phyloP scores from a whole-genome alignment of 495 filamentous ascomycete genomes.

The Podospora sp. region DNA sequence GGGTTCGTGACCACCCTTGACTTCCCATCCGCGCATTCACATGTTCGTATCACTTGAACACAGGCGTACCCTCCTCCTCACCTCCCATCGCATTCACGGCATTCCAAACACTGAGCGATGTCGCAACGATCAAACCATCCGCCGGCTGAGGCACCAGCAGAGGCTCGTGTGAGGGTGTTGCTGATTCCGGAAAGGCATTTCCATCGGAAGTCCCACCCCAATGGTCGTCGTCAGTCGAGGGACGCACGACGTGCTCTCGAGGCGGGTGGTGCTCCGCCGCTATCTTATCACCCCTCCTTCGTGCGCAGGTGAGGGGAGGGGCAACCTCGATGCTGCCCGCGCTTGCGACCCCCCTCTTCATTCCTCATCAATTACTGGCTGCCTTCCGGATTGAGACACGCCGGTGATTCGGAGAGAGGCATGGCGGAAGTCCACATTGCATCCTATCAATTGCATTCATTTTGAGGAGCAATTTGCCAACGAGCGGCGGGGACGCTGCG shows the following conservation, averaged over 20 bases:
- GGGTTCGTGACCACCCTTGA: slow-evolving; percentile 2
- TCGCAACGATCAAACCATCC: not conserved
- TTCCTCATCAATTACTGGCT: slow-evolving; percentile 5
- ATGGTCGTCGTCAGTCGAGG: not conserved
- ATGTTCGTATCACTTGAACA: slow-evolving; percentile 12
- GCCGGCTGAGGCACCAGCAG: not conserved
- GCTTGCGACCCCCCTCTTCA: slow-evolving; percentile 11
- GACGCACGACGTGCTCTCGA: not conserved
- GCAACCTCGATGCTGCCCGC: slow-evolving; percentile 11
- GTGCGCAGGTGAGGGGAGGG: slow-evolving; percentile 20
- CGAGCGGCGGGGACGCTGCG: not conserved
- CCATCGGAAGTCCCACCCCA: not conserved
- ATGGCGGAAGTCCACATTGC: slow-evolving; percentile 2
- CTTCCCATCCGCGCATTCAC: slow-evolving; percentile 2
- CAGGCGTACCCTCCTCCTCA: not conserved
- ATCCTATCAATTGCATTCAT: slow-evolving; percentile 2
- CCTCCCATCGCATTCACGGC: too few species aligned
- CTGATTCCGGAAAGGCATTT: not conserved
- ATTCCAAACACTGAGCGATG: slow-evolving; percentile 1
- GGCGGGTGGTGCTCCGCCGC: slow-evolving; percentile 6
- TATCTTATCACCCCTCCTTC: slow-evolving; percentile 35
- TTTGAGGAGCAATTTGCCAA: slow-evolving; percentile 7
- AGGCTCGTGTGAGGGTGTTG: not conserved
- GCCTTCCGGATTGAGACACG: slow-evolving; percentile 8
- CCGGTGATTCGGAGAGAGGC: not conserved